These are phyloP conservation scores for Fusarium sp. DNA, from an alignment of 2,329 filamentous ascomycete species.

Conservation along the genomic window DNA sequence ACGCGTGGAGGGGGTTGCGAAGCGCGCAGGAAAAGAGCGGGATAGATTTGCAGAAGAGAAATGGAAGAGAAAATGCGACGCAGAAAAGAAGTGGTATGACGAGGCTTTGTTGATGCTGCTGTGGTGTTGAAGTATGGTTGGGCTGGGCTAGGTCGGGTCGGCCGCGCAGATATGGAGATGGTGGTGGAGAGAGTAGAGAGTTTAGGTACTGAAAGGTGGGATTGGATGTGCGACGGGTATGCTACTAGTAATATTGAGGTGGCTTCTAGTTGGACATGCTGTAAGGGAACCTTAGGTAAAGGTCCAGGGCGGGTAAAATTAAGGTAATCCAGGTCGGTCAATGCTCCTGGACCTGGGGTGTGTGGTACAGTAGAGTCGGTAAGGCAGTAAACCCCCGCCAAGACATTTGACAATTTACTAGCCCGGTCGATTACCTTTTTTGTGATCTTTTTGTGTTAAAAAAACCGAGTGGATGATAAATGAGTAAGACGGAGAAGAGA, in stretches of 20 bases:
- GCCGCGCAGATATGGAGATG: slow-evolving; percentile 31
- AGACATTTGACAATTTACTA: slow-evolving; percentile 15
- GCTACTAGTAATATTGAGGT: slow-evolving; percentile 2
- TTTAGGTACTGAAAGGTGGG: slow-evolving; percentile 25
- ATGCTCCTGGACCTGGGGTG: neutral
- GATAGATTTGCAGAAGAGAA: slow-evolving; percentile 27
- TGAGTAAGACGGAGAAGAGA: neutral
- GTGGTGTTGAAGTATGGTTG: slow-evolving; percentile 2
- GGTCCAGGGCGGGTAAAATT: slow-evolving; percentile 28
- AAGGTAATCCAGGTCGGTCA: slow-evolving; percentile 18
- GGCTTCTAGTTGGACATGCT: neutral
- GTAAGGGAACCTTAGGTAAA: neutral
- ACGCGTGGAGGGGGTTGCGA: slow-evolving; percentile 48
- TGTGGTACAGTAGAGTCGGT: slow-evolving; percentile 10
- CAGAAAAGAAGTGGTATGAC: slow-evolving; percentile 25
- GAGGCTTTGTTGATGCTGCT: neutral
- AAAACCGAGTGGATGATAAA: neutral
- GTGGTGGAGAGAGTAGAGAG: slow-evolving; percentile 34
- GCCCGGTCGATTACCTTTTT: slow-evolving; percentile 8
- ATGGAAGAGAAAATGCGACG: slow-evolving; percentile 28
- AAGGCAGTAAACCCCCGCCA: slow-evolving; percentile 10
- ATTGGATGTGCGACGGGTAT: slow-evolving; percentile 31
- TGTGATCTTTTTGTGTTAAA: neutral
- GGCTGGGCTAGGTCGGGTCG: neutral
- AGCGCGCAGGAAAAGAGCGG: slow-evolving; percentile 32